Conservation (phyloP, 371 early-diverging fungal genomes). For the Rhizomucor miehei region DNA sequence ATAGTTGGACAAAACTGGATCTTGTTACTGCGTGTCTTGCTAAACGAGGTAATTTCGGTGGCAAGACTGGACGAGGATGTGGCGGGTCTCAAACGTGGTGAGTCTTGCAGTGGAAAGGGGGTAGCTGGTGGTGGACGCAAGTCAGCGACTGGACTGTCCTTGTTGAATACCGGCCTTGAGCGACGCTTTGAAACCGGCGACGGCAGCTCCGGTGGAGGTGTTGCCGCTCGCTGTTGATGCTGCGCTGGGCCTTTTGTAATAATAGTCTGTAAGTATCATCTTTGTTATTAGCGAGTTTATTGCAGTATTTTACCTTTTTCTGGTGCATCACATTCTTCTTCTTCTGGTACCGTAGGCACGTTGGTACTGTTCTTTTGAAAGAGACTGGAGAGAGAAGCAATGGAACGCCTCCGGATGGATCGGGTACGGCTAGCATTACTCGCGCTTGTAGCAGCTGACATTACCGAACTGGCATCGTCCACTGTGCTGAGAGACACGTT, state of each 20-base stretch:
- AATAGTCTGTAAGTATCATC: too few species aligned
- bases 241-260: too few species aligned
- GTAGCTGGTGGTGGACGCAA: too few species aligned
- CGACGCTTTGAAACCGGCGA: too few species aligned
- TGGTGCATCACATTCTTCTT: neutral
- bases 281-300: too few species aligned
- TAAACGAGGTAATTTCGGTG: constrained; percentile 6
- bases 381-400: neutral
- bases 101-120: neutral
- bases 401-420: neutral
- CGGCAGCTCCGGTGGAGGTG: too few species aligned
- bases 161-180: too few species aligned
- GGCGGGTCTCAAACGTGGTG: constrained; percentile 12
- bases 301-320: neutral
- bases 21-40: constrained; percentile 7
- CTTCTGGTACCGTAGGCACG: neutral
- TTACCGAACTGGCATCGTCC: neutral
- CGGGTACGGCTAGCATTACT: neutral
- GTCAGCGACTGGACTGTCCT: too few species aligned
- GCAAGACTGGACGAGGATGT: constrained; percentile 28
- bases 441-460: neutral
- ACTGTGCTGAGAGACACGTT: neutral
- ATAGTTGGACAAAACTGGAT: constrained; percentile 62
- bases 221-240: too few species aligned
- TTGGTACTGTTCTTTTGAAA: neutral